Evolutionary conservation across 148 eudicot species (phyloP).

Genomic region (Rhododendron molle): DNA sequence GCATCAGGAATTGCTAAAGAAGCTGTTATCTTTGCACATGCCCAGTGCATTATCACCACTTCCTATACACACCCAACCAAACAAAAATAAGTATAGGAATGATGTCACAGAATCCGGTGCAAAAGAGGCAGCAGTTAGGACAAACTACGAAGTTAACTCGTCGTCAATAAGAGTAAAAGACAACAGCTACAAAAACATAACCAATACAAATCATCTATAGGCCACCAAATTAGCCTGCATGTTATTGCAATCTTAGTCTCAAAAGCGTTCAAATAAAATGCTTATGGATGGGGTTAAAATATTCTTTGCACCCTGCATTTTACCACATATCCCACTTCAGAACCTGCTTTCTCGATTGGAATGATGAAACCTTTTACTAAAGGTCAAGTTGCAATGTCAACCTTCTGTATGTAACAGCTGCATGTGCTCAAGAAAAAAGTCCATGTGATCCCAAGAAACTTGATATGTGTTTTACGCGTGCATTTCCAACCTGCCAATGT

Average conservation of each 20-base stretch:
- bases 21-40: constrained; percentile 74
- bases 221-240: not conserved
- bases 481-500: not conserved
- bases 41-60: constrained; percentile 97
- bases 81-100: not conserved
- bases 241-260: not conserved
- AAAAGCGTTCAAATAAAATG: not conserved
- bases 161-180: not conserved
- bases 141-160: not conserved
- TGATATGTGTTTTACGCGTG: not conserved
- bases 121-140: constrained; percentile 4
- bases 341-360: not conserved
- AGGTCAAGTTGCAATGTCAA: not conserved
- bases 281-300: not conserved
- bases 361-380: not conserved
- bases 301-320: not conserved
- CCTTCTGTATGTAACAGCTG: not conserved
- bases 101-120: not conserved
- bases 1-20: constrained; percentile 75
- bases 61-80: constrained; percentile 43
- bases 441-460: not conserved
- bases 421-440: not conserved
- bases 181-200: not conserved
- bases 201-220: not conserved
- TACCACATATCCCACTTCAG: not conserved